Conservation (phyloP, 2,329 filamentous ascomycete genomes). For the Drechslera avenae region DNA sequence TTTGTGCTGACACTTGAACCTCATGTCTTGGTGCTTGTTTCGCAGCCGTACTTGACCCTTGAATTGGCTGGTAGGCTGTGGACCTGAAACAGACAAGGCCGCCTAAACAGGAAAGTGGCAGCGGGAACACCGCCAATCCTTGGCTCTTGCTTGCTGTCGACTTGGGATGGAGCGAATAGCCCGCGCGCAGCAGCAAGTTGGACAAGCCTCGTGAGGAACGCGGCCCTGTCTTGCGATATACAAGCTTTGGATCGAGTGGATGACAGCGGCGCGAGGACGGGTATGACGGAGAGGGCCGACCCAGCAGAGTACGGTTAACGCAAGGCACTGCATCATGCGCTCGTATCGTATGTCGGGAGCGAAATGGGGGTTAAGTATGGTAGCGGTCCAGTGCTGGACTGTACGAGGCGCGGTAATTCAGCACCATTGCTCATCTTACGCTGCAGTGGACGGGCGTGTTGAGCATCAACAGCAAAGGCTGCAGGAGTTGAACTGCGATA, state of each 20-base stretch:
- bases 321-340: conserved; percentile 13
- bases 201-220: neutral
- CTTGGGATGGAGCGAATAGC: neutral
- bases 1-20: neutral
- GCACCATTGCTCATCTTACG: conserved; percentile 2
- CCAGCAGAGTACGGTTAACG: conserved; percentile 7
- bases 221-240: neutral
- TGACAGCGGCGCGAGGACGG: conserved; percentile 13
- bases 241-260: conserved; percentile 7
- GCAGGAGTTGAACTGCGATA: neutral
- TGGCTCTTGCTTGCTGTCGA: neutral
- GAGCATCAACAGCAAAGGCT: conserved; percentile 11
- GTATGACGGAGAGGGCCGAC: conserved; percentile 9
- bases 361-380: conserved; percentile 14
- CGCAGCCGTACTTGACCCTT: neutral
- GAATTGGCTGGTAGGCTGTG: conserved; percentile 12
- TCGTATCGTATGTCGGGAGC: neutral
- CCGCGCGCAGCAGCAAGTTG: neutral
- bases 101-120: conserved; percentile 21
- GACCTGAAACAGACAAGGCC: conserved; percentile 8
- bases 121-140: conserved; percentile 6
- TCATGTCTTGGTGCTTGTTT: conserved; percentile 1
- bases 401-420: neutral
- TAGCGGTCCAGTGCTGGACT: conserved; percentile 1
- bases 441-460: neutral